A percentile compares a stretch with the other conserved stretches of the same genome.
Conservation (phyloP, 805 yeast genomes). For the Barnettozyma wickerhamii region DNA sequence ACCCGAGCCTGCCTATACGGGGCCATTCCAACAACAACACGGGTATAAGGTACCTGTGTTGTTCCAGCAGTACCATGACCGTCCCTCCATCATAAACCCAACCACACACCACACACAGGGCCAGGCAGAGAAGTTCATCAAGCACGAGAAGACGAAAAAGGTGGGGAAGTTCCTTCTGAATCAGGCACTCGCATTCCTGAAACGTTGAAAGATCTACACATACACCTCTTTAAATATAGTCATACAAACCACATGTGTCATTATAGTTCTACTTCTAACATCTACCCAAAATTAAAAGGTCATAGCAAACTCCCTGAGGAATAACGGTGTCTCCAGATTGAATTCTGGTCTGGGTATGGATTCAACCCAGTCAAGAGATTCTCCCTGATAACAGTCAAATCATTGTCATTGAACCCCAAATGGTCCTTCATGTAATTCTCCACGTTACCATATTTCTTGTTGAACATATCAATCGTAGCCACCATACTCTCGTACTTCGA, state of each 20-base stretch:
- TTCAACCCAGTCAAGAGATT: conserved; percentile 25
- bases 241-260: too few relatives aligned
- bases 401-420: conserved; percentile 42
- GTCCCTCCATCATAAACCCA: conserved; percentile 4
- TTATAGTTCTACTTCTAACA: too few relatives aligned
- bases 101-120: not conserved
- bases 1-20: not conserved
- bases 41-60: not conserved
- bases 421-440: conserved; percentile 40
- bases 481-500: conserved; percentile 69
- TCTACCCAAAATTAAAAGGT: not conserved
- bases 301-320: conserved; percentile 12
- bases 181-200: not conserved
- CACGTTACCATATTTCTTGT: conserved; percentile 50
- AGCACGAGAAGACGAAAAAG: not conserved
- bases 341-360: conserved; percentile 17
- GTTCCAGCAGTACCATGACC: not conserved
- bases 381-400: conserved; percentile 34
- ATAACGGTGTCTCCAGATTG: conserved; percentile 23
- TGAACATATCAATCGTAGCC: conserved; percentile 51
- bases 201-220: too few relatives aligned
- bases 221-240: too few relatives aligned
- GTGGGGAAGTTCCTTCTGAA: not conserved
- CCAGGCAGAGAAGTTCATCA: not conserved
- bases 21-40: conserved; percentile 1